Evolutionary conservation across 1,284 basidiomycete species (phyloP).

Genomic region (Leccinum fallax): DNA sequence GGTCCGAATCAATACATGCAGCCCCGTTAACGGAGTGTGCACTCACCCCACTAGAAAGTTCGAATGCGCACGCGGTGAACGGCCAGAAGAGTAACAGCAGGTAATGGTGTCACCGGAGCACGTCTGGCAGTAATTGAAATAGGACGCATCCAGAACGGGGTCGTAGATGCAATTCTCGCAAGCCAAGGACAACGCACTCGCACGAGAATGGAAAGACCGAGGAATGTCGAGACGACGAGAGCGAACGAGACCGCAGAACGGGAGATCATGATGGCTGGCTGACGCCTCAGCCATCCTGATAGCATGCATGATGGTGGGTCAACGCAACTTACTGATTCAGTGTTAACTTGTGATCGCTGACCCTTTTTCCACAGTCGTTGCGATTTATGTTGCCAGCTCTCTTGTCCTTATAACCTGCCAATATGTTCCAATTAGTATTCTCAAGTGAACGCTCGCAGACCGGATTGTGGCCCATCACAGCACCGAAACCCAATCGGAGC

Average conservation of each 20-base stretch:
- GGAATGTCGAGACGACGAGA: conserved; percentile 9
- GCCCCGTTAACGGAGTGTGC: not conserved
- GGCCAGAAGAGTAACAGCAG: not conserved
- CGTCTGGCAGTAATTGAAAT: conserved; percentile 18
- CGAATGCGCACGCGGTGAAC: conserved; percentile 17
- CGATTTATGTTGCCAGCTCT: not conserved
- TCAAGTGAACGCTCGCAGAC: not conserved
- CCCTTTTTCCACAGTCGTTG: not conserved
- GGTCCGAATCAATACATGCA: not conserved
- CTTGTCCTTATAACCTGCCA: not conserved
- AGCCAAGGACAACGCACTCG: conserved; percentile 5
- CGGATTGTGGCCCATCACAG: not conserved
- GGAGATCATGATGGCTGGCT: conserved; percentile 1
- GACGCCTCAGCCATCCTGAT: not conserved
- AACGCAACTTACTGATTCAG: not conserved
- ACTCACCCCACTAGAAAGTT: not conserved
- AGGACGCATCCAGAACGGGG: conserved; percentile 10
- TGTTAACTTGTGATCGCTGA: not conserved
- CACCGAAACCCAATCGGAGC: not conserved
- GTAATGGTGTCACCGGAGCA: conserved; percentile 16
- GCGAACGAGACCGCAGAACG: not conserved
- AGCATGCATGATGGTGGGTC: not conserved
- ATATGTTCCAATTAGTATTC: not conserved
- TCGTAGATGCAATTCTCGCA: conserved; percentile 17
- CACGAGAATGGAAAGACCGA: conserved; percentile 7